phyloP scores from a whole-genome alignment of 768 basidiomycete species.

The Suillus tomentosus region DNA sequence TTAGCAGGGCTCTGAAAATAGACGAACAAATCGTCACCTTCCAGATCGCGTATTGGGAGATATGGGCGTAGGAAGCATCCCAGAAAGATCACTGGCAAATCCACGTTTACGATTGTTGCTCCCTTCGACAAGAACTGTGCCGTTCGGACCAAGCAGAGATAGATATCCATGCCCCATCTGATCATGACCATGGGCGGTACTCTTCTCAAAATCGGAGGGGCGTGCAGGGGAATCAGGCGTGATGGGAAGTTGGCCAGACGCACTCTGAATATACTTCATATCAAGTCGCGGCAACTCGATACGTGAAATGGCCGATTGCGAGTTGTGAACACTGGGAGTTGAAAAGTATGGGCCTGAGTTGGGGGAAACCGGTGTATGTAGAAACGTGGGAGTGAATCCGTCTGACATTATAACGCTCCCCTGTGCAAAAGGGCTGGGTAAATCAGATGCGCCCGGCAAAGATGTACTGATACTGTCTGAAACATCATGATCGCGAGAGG shows the following conservation, averaged over 20 bases:
- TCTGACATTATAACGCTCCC: background rate
- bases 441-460: background rate
- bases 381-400: background rate
- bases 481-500: background rate
- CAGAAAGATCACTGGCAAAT: background rate
- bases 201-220: background rate
- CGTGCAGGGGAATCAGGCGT: background rate
- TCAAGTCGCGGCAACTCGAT: background rate
- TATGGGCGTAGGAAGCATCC: slow-evolving; percentile 1
- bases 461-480: background rate
- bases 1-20: background rate
- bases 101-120: background rate
- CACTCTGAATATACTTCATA: background rate
- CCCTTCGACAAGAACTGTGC: background rate
- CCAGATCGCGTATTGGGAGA: background rate
- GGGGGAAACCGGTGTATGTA: background rate
- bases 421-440: background rate
- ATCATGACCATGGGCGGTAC: too few species aligned
- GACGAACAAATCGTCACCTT: background rate
- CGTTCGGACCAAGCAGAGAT: background rate
- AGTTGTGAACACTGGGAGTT: background rate
- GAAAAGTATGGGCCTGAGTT: background rate
- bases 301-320: background rate
- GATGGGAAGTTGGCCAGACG: background rate
- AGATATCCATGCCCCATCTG: background rate